phyloP scores from a whole-genome alignment of 305 asterid species.

The Fraxinus albicans region DNA sequence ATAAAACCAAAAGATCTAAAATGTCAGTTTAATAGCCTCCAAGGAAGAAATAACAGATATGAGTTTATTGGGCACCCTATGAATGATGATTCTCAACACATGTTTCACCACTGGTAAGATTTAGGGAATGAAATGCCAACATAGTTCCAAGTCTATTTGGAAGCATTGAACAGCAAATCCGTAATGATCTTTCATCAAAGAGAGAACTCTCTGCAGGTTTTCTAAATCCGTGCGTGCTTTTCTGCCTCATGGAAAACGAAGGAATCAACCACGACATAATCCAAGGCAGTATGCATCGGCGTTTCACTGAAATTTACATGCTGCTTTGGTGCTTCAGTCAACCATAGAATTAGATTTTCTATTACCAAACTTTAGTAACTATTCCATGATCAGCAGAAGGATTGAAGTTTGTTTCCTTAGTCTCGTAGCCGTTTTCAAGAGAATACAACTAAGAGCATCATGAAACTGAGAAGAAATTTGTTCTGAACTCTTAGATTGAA shows the following conservation, averaged over 20 bases:
- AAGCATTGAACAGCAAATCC: constrained; percentile 84
- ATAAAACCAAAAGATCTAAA: background rate
- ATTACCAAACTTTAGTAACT: constrained; percentile 34
- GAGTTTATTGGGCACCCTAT: background rate
- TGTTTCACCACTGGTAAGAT: background rate
- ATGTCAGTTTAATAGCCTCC: background rate
- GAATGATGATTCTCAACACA: background rate
- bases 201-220: constrained; percentile 49
- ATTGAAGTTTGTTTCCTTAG: constrained; percentile 51
- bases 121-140: constrained; percentile 43
- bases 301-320: constrained; percentile 36
- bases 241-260: constrained; percentile 41
- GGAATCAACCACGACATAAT: constrained; percentile 37
- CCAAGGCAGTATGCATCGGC: constrained; percentile 27
- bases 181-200: constrained; percentile 72
- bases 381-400: constrained; percentile 31
- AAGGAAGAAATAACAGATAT: background rate
- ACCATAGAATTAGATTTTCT: constrained; percentile 36
- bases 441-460: constrained; percentile 56
- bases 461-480: constrained; percentile 65
- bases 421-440: constrained; percentile 37
- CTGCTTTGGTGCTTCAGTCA: constrained; percentile 40
- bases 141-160: constrained; percentile 88
- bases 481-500: constrained; percentile 54
- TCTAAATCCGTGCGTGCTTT: constrained; percentile 33